These are phyloP conservation scores for Pontederia crassipes DNA, from an alignment of 176 grass and related monocot genomes.

Conservation along the genomic window DNA sequence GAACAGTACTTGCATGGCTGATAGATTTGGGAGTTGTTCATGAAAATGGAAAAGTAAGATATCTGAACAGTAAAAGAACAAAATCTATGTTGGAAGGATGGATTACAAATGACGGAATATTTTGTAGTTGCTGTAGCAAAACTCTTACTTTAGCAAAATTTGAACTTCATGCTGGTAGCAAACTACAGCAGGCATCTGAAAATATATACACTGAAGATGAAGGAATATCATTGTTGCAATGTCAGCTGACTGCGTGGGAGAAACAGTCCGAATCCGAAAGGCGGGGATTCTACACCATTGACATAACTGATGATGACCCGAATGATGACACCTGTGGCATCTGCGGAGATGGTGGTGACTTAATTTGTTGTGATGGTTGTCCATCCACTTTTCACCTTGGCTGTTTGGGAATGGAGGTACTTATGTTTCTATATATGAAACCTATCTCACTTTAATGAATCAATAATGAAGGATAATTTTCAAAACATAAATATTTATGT, in stretches of 20 bases:
- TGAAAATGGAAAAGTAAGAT: slow-evolving; percentile 56
- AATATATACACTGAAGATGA: slow-evolving; percentile 60
- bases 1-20: slow-evolving; percentile 85
- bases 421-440: slow-evolving; percentile 13
- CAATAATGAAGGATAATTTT: slow-evolving; percentile 3
- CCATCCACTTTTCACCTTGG: slow-evolving; percentile 82
- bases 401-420: slow-evolving; percentile 84
- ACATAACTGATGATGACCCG: slow-evolving; percentile 46
- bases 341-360: slow-evolving; percentile 85
- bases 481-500: slow-evolving; percentile 5
- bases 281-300: slow-evolving; percentile 63
- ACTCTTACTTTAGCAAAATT: slow-evolving; percentile 63
- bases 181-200: slow-evolving; percentile 45
- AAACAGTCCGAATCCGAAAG: slow-evolving; percentile 52
- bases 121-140: slow-evolving; percentile 84
- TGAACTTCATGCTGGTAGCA: slow-evolving; percentile 97
- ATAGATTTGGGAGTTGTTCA: slow-evolving; percentile 75
- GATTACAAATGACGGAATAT: slow-evolving; percentile 78
- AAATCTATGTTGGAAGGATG: slow-evolving; percentile 50
- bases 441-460: slow-evolving; percentile 1
- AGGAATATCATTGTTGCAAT: slow-evolving; percentile 52
- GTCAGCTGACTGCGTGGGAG: slow-evolving; percentile 72
- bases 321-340: slow-evolving; percentile 92
- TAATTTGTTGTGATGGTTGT: slow-evolving; percentile 80
- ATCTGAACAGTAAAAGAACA: slow-evolving; percentile 65